phyloP scores from a whole-genome alignment of 805 yeast genomes.

The Kuraishia borneana region DNA sequence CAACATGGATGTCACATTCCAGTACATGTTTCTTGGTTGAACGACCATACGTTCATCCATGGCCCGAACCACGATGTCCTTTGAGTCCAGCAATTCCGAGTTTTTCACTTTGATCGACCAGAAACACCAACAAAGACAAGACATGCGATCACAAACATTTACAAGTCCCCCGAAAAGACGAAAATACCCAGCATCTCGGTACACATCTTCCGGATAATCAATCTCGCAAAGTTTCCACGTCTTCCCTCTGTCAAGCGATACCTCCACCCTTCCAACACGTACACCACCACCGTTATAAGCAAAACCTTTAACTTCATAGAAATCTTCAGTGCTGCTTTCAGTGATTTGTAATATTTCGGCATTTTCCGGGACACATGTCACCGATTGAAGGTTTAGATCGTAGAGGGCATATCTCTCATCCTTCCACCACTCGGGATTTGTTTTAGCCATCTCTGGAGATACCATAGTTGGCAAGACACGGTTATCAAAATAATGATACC shows the following conservation, averaged over 20 bases:
- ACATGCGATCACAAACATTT: slow-evolving; percentile 20
- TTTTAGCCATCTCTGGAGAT: slow-evolving; percentile 20
- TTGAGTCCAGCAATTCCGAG: slow-evolving; percentile 9
- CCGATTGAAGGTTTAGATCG: slow-evolving; percentile 22
- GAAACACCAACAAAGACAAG: slow-evolving; percentile 23
- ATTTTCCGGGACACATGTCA: slow-evolving; percentile 20
- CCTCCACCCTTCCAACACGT: slow-evolving; percentile 20
- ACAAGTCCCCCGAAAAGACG: slow-evolving; percentile 21
- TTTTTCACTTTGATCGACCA: slow-evolving; percentile 17
- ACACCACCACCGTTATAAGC: slow-evolving; percentile 26
- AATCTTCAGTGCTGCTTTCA: slow-evolving; percentile 4
- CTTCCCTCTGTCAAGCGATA: slow-evolving; percentile 19
- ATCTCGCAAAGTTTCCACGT: slow-evolving; percentile 18
- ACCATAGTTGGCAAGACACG: slow-evolving; percentile 24
- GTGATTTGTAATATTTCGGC: slow-evolving; percentile 10
- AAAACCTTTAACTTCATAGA: slow-evolving; percentile 18
- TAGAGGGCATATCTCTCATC: slow-evolving; percentile 25
- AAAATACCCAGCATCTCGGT: slow-evolving; percentile 18
- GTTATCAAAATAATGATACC: slow-evolving; percentile 25
- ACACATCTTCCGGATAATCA: slow-evolving; percentile 21
- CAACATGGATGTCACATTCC: slow-evolving; percentile 25
- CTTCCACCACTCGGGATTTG: slow-evolving; percentile 22
- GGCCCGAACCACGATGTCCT: slow-evolving; percentile 21
- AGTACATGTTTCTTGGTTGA: slow-evolving; percentile 25
- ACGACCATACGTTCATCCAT: slow-evolving; percentile 24